Evolutionary conservation across 2,329 filamentous ascomycete species (phyloP).

Genomic region (Colletotrichum aenigma): DNA sequence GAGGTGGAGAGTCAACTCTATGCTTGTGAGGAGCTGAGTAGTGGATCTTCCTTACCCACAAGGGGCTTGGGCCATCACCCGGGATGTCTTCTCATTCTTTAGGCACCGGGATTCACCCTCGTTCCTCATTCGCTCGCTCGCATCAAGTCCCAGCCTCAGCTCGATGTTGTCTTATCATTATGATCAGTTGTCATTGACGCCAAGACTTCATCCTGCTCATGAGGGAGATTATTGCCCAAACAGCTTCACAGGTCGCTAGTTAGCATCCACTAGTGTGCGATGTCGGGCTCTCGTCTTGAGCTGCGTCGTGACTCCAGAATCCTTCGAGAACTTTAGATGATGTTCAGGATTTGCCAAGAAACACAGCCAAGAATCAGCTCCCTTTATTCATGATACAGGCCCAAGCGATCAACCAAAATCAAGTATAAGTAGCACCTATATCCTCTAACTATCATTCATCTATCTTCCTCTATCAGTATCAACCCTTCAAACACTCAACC

Average conservation of each 20-base stretch:
- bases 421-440: neutral
- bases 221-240: neutral
- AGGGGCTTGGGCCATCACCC: neutral
- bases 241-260: fast-evolving
- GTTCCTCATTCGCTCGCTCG: neutral
- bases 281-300: fast-evolving
- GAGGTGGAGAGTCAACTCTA: neutral
- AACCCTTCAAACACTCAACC: neutral
- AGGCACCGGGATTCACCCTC: neutral
- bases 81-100: neutral
- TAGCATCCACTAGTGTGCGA: fast-evolving
- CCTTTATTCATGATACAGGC: fast-evolving
- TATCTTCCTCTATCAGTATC: neutral
- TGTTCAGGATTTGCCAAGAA: neutral
- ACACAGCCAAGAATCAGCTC: fast-evolving
- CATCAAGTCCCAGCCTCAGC: neutral
- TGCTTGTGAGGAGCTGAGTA: neutral
- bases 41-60: neutral
- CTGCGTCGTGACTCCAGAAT: fast-evolving
- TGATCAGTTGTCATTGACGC: neutral
- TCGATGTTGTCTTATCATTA: neutral
- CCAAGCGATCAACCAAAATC: fast-evolving
- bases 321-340: neutral
- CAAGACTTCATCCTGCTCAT: neutral
- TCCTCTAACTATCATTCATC: fast-evolving